Evolutionary conservation across 2,329 filamentous ascomycete genomes (phyloP).

Genomic region (Pestalotiopsis sp.): DNA sequence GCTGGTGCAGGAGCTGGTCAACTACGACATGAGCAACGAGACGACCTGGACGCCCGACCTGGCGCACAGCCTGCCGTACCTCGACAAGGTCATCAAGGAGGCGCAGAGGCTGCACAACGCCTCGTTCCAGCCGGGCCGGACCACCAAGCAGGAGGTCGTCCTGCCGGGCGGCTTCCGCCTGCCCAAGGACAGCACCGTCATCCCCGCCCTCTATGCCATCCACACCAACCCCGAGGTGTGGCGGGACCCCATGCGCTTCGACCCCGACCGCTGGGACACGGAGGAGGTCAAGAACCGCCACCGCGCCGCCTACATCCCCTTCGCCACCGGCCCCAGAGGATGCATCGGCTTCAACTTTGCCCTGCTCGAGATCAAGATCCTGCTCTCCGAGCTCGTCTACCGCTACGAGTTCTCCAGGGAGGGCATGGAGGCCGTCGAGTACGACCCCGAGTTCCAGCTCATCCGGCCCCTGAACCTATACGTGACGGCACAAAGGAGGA

Average conservation of each 20-base stretch:
- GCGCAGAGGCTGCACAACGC: slow-evolving; percentile 60
- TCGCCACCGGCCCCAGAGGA: slow-evolving; percentile 54
- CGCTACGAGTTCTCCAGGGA: slow-evolving; percentile 55
- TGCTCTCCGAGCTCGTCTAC: slow-evolving; percentile 57
- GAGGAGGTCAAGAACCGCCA: slow-evolving; percentile 52
- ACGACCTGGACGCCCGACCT: slow-evolving; percentile 47
- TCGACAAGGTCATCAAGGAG: slow-evolving; percentile 62
- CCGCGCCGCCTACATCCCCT: slow-evolving; percentile 56
- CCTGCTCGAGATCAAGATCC: slow-evolving; percentile 58
- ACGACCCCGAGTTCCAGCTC: slow-evolving; percentile 59
- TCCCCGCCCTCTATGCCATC: slow-evolving; percentile 50
- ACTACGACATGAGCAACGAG: slow-evolving; percentile 42
- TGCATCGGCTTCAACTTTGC: slow-evolving; percentile 68
- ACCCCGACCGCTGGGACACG: slow-evolving; percentile 60
- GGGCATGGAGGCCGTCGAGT: slow-evolving; percentile 50
- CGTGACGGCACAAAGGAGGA: slow-evolving; percentile 46
- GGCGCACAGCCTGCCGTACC: slow-evolving; percentile 46
- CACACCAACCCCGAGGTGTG: slow-evolving; percentile 55
- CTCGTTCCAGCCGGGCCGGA: slow-evolving; percentile 60
- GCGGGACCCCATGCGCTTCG: slow-evolving; percentile 57
- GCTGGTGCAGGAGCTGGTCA: slow-evolving; percentile 57
- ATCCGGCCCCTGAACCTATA: slow-evolving; percentile 57
- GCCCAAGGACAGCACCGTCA: slow-evolving; percentile 50
- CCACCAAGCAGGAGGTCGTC: slow-evolving; percentile 53
- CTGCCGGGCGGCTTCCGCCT: slow-evolving; percentile 60